A percentile compares a stretch with the other conserved stretches of the same genome.
Conservation (phyloP, 1,284 basidiomycete genomes). For the Sanguinoderma infundibulare region DNA sequence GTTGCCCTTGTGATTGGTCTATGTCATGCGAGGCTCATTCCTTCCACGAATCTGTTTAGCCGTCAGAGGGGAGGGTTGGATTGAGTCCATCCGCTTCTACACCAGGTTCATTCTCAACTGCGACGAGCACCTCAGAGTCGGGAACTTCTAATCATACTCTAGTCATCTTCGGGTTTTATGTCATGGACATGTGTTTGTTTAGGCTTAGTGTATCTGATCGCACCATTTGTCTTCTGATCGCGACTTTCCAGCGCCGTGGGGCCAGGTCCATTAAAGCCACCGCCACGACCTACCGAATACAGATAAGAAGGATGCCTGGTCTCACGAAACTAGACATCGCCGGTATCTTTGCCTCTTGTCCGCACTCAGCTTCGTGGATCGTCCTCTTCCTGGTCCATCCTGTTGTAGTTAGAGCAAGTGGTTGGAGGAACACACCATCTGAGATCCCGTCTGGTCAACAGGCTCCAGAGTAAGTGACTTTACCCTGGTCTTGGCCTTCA, state of each 20-base stretch:
- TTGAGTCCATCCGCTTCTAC: conserved; percentile 32
- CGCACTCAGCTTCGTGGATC: too few relatives aligned
- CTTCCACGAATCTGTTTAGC: conserved; percentile 10
- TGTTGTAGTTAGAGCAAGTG: too few relatives aligned
- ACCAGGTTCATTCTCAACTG: conserved; percentile 34
- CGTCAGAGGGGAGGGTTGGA: conserved; percentile 24
- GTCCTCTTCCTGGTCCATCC: too few relatives aligned
- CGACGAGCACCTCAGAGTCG: conserved; percentile 25
- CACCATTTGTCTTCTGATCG: too few relatives aligned
- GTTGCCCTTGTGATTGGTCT: neutral
- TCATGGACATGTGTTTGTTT: neutral
- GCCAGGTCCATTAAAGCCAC: too few relatives aligned
- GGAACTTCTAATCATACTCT: neutral
- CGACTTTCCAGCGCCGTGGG: too few relatives aligned
- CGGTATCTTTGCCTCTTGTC: too few relatives aligned
- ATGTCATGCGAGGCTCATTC: neutral
- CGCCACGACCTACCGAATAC: neutral
- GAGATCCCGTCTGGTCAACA: too few relatives aligned
- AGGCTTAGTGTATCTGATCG: conserved; percentile 31
- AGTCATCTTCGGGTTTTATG: too few relatives aligned
- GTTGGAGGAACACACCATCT: too few relatives aligned
- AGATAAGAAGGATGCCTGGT: neutral
- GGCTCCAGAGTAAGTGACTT: too few relatives aligned
- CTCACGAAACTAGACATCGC: neutral
- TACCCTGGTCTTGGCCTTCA: too few relatives aligned